Evolutionary conservation across 2,329 filamentous ascomycete genomes (phyloP), one percentile per base, ranked within the genome.

Genomic region (Hypoxylon sp.): DNA sequence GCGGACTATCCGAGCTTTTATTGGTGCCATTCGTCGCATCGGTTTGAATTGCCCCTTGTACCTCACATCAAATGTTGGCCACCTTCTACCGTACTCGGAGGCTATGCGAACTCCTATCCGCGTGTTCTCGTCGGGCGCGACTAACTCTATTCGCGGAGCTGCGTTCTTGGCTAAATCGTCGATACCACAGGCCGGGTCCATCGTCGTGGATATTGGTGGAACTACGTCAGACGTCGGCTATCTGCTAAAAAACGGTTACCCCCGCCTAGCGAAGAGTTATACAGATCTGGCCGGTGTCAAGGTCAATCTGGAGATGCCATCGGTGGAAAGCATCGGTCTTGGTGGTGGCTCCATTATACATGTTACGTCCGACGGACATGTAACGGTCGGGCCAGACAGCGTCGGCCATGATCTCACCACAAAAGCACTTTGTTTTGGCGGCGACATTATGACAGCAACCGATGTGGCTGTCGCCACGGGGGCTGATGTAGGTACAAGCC

Each of bases 171-270:
- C 81, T 0, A 78, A 81, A 35, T 75, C 72, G 72, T 51, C 46
- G 11, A 14, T 63, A 5, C 44, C 53, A 19, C 68, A 75, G 4
- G 76, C 81, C 65, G 75, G 79, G 0, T 77, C 82, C 72, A 85
- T 90, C 78, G 88, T 91, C 0, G 84, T 90, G 2, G 89, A 91
- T 71, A 86, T 91, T 59, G 89, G 89, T 0, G 88, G 89, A 1
- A 91, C 89, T 0, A 91, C 88, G 0, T 85, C 87, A 0, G 89
- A 91, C 71, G 86, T 90, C 8, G 87, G 89, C 0, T 76, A 88
- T 0, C 76, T 91, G 1, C 81, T 88, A 8, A 81, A 84, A 0
- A 89, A 85, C 46, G 88, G 89, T 0, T 88, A 90, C 52, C 89
- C 89, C 0, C 82, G 88, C 39, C 86, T 90, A 74, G 84, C 86